Conservation (phyloP, 371 early-diverging fungal species). For the Lichtheimia ornata region DNA sequence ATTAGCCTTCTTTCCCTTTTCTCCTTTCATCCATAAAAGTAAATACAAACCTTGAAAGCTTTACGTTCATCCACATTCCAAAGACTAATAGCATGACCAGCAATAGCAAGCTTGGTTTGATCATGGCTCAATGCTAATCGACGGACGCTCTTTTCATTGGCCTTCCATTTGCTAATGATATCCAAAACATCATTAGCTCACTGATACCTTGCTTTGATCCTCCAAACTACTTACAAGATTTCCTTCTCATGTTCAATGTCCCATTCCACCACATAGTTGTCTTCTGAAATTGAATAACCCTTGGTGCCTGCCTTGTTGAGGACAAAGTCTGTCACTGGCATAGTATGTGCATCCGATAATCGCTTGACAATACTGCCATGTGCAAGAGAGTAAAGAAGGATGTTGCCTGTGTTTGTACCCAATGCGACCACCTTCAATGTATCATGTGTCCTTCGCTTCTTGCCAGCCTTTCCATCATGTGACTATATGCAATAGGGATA, state of each 20-base stretch:
- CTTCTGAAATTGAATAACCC: slow-evolving; percentile 70
- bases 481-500: not conserved
- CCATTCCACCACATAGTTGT: slow-evolving; percentile 75
- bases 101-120: slow-evolving; percentile 59
- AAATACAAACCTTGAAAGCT: slow-evolving; percentile 43
- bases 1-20: not conserved
- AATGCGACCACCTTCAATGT: slow-evolving; percentile 61
- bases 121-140: slow-evolving; percentile 62
- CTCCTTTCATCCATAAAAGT: not conserved
- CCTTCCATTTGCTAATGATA: slow-evolving; percentile 57
- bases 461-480: slow-evolving; percentile 41
- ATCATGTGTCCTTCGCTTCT: slow-evolving; percentile 42
- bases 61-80: slow-evolving; percentile 60
- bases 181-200: not conserved
- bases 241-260: slow-evolving; percentile 63
- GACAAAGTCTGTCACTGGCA: slow-evolving; percentile 68
- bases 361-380: slow-evolving; percentile 61
- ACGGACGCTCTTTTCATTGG: slow-evolving; percentile 59
- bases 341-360: slow-evolving; percentile 57
- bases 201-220: not conserved
- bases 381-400: slow-evolving; percentile 65
- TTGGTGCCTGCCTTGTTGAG: slow-evolving; percentile 58
- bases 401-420: slow-evolving; percentile 66
- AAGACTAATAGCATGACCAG: slow-evolving; percentile 69
- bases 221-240: slow-evolving; percentile 35